Evolutionary conservation across 345 rosid species (phyloP).

Genomic region (Anastatica hierochuntica): DNA sequence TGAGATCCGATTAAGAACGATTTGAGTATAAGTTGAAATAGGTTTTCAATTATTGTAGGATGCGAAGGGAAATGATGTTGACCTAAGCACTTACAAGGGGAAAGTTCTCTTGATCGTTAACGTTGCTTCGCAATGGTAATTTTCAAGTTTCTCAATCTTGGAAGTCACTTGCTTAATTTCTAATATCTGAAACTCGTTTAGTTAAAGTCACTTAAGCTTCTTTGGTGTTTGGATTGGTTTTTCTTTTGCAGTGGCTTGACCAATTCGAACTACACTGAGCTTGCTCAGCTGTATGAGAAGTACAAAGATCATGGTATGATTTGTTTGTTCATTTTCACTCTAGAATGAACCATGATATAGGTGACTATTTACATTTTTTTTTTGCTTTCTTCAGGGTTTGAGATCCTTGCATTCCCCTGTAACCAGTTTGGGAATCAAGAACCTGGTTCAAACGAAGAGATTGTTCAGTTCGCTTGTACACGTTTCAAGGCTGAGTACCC

Average conservation of each 20-base stretch:
- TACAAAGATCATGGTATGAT: constrained; percentile 73
- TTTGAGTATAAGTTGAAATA: no score
- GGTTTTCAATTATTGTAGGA: constrained; percentile 43
- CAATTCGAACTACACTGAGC: constrained; percentile 85
- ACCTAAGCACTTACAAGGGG: constrained; percentile 68
- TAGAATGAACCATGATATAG: neutral
- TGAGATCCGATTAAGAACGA: no score
- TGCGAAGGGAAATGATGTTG: constrained; percentile 67
- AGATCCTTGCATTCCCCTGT: constrained; percentile 88
- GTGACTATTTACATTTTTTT: neutral
- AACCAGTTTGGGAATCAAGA: constrained; percentile 90
- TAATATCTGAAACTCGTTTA: no score
- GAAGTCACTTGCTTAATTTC: no score
- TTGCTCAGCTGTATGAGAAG: constrained; percentile 60
- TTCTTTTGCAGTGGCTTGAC: constrained; percentile 69
- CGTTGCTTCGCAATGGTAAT: constrained; percentile 89
- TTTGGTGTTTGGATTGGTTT: no score
- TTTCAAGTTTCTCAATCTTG: no score
- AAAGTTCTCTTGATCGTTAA: constrained; percentile 76
- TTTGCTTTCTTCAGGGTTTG: constrained; percentile 42
- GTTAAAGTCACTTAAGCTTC: no score
- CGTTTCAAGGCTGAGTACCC: constrained; percentile 94
- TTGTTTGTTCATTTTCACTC: neutral
- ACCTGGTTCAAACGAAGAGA: constrained; percentile 76
- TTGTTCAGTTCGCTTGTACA: constrained; percentile 71